Percentiles rank a stretch among this genome's conserved stretches.
These are phyloP conservation scores for Phalaenopsis aphrodite DNA, from an alignment of 106 monocot genomes.

Conservation along the genomic window DNA sequence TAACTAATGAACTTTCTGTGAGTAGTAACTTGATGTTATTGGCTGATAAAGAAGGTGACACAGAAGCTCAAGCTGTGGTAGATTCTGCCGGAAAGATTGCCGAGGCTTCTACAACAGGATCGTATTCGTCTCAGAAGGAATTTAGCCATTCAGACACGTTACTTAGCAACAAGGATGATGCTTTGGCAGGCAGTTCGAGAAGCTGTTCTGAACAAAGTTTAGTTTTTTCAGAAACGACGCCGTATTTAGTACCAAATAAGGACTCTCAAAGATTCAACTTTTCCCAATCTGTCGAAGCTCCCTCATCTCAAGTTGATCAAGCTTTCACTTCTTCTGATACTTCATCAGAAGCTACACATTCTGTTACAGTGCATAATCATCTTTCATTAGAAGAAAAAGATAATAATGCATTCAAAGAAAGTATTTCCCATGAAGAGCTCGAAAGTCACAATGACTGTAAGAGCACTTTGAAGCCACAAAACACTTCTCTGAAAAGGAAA, in stretches of 20 bases:
- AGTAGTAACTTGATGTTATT: background rate
- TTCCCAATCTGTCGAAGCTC: background rate
- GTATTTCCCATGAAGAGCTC: background rate
- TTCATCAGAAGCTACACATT: background rate
- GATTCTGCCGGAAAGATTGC: background rate
- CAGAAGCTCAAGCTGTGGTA: background rate
- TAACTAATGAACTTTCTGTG: background rate
- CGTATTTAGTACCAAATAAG: background rate
- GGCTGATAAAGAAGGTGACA: background rate
- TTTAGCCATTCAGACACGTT: background rate
- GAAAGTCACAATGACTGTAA: background rate
- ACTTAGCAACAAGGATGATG: background rate
- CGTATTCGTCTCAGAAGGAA: background rate
- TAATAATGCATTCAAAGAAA: background rate
- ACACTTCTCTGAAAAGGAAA: background rate
- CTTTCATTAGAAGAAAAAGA: background rate
- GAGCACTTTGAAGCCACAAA: background rate
- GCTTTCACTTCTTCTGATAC: background rate
- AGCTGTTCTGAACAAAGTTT: background rate
- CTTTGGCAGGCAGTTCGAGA: background rate
- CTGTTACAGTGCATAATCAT: background rate
- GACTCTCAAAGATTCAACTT: background rate
- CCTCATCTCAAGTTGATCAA: background rate
- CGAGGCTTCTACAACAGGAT: background rate
- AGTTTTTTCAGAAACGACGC: background rate